phyloP scores from a whole-genome alignment of 345 rosid species.

The Combretum micranthum region DNA sequence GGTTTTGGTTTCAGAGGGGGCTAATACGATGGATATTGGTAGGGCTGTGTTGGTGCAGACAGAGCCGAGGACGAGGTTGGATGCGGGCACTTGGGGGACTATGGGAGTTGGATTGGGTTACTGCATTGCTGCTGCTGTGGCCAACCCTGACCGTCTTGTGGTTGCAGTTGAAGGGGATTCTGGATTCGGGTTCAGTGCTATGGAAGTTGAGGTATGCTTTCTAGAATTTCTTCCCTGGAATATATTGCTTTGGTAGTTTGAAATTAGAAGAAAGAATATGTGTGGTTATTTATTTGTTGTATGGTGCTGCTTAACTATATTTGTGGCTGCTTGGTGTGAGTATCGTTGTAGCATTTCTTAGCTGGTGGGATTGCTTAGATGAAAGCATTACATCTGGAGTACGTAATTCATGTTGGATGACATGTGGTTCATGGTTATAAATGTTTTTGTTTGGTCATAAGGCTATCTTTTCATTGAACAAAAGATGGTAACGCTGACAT shows the following conservation, averaged over 20 bases:
- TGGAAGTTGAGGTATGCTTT: slow-evolving; percentile 86
- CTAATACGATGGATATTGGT: slow-evolving; percentile 97
- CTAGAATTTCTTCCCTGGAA: background rate
- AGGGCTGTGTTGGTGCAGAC: slow-evolving; percentile 91
- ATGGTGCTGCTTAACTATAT: too few species aligned
- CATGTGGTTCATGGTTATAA: too few species aligned
- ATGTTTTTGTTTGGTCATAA: too few species aligned
- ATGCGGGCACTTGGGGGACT: slow-evolving; percentile 99
- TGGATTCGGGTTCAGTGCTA: slow-evolving; percentile 96
- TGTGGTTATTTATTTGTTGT: background rate
- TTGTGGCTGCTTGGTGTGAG: too few species aligned
- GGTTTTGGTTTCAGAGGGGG: slow-evolving; percentile 84
- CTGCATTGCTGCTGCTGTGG: slow-evolving; percentile 97
- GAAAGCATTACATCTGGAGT: too few species aligned
- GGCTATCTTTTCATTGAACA: too few species aligned
- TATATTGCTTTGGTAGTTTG: background rate
- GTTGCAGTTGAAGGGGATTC: slow-evolving; percentile 99
- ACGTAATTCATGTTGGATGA: too few species aligned
- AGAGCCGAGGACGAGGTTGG: slow-evolving; percentile 94
- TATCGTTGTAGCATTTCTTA: too few species aligned
- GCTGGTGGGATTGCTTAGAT: too few species aligned
- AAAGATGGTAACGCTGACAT: too few species aligned
- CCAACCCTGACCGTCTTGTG: slow-evolving; percentile 77
- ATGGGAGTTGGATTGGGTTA: slow-evolving; percentile 99
- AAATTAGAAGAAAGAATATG: background rate